Evolutionary conservation across 78 protist genomes (phyloP).

Genomic region (Salpingoeca rosetta): DNA sequence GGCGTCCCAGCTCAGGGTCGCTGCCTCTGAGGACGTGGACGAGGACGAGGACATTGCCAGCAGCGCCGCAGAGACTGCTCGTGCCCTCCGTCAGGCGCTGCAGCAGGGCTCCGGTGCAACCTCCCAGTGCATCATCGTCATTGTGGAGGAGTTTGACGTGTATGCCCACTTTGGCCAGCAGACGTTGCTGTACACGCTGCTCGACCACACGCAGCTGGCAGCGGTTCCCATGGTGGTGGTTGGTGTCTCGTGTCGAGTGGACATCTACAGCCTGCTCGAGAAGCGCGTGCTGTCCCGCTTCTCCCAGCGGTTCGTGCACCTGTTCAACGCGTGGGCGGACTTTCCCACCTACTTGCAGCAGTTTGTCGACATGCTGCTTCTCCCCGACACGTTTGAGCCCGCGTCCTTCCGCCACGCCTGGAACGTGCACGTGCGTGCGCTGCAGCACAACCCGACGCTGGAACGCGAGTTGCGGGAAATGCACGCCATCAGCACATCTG

Average conservation of each 20-base stretch:
- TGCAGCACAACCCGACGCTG: not conserved
- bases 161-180: not conserved
- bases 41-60: not conserved
- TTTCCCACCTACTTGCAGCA: not conserved
- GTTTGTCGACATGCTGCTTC: not conserved
- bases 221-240: not conserved
- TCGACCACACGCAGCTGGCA: not conserved
- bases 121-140: not conserved
- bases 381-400: not conserved
- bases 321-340: not conserved
- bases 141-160: constrained; percentile 10
- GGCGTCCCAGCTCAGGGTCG: not conserved
- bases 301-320: not conserved
- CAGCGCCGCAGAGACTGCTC: not conserved
- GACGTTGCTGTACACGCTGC: not conserved
- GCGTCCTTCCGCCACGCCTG: not conserved
- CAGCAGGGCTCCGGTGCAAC: not conserved
- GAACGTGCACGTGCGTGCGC: not conserved
- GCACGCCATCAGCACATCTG: not conserved
- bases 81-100: not conserved
- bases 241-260: constrained; percentile 3
- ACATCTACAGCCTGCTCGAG: constrained; percentile 1
- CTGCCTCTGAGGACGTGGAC: not conserved
- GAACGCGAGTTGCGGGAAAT: not conserved
- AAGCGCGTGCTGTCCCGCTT: constrained; percentile 14